A percentile compares a stretch with the other conserved stretches of the same genome.
phyloP scores from a whole-genome alignment of 495 filamentous ascomycete species.

The Hypoxylon subgilvum region DNA sequence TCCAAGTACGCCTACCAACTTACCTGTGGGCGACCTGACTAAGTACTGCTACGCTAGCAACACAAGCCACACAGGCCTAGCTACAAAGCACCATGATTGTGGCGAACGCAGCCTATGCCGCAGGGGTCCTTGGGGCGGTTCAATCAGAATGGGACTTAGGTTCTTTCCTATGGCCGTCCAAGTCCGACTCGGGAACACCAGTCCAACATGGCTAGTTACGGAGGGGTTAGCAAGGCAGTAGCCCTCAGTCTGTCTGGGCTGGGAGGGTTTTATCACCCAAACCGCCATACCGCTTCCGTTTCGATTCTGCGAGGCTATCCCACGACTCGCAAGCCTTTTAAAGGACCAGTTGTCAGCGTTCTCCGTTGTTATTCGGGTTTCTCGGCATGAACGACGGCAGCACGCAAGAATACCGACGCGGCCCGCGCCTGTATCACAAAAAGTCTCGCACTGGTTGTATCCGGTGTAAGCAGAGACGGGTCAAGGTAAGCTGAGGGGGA shows the following conservation, averaged over 20 bases:
- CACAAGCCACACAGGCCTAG: neutral
- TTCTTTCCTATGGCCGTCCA: neutral
- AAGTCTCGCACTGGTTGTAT: conserved; percentile 46
- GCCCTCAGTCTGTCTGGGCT: neutral
- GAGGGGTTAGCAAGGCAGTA: neutral
- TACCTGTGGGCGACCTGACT: neutral
- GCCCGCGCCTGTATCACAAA: conserved; percentile 44
- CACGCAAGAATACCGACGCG: conserved; percentile 32
- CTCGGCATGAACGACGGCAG: conserved; percentile 21
- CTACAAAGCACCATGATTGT: conserved; percentile 18
- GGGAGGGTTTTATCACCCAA: neutral
- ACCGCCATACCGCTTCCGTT: neutral
- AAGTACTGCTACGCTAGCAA: neutral
- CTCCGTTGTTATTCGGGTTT: neutral
- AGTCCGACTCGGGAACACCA: neutral
- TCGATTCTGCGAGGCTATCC: neutral
- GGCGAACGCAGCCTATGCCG: conserved; percentile 17
- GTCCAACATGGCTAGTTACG: conserved; percentile 7
- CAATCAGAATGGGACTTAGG: conserved; percentile 12
- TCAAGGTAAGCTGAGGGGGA: conserved; percentile 41
- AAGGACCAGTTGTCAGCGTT: neutral
- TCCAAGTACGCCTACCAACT: neutral
- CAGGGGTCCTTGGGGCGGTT: conserved; percentile 11
- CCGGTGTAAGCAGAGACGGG: conserved; percentile 45
- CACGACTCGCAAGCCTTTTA: neutral